Evolutionary conservation across 2,329 filamentous ascomycete genomes (phyloP), one percentile per base, ranked within the genome.

Genomic region (Penicillium sp.): DNA sequence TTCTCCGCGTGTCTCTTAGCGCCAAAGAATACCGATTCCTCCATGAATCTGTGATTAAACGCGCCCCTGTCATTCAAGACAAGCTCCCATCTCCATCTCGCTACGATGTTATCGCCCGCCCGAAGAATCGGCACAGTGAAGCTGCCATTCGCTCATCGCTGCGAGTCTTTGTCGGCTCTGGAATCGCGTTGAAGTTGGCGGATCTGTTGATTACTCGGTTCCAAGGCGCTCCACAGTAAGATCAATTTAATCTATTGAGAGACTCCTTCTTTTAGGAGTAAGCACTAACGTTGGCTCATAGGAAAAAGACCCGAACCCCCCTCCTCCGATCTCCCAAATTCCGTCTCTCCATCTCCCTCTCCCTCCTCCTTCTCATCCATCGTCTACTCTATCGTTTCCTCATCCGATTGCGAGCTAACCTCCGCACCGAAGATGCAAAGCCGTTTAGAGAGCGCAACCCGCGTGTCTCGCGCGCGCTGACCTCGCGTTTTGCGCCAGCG

Each of bases 381-480:
- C 86, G 94, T 30, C 80, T 96, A 1, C 85, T 97, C 26, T 91
- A 93, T 76, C 90, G 93, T 56, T 96, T 97, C 80, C 89, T 97
- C 66, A 84, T 84, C 26, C 85, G 90, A 28, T 78, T 97, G 41
- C 87, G 93, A 45, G 80, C 83, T 1, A 90, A 91, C 61, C 80
- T 99, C 4, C 84, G 95, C 40, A 87, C 88, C 35, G 84, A 90
- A n/a, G 84, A 90, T 54, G 91, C 92, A 1, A 82, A 84, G 52
- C 88, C 90, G 0, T 97, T 97, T 74, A 84, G 91, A 14, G 79
- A 82, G 55, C 88, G 93, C 51, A 97, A 97, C 67, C 92, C 92
- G 0, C 84, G 84, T 17, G 84, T 91, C 12, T 83, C 89, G 0
- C 80, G 80, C 19, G 84, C 89, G 0, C 80, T 99, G 55, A 96